Conservation (phyloP, 129 eudicot species). For the Mikania micrantha region DNA sequence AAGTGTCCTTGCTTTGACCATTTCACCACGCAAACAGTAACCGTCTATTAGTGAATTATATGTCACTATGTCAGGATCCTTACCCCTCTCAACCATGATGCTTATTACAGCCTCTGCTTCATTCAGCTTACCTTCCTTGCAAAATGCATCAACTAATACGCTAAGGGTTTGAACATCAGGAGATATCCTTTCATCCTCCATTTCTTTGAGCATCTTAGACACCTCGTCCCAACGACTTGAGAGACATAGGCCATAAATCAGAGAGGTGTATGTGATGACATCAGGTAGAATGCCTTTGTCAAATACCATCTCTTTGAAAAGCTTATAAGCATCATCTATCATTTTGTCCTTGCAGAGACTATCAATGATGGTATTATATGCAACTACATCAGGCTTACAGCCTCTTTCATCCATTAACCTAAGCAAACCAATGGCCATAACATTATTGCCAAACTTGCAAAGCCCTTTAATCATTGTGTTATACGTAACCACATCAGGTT, state of each 20-base stretch:
- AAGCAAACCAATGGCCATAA: background rate
- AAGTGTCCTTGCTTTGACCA: conserved; percentile 9
- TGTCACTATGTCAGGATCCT: background rate
- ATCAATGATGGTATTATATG: conserved; percentile 16
- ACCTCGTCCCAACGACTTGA: conserved; percentile 27
- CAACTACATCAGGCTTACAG: background rate
- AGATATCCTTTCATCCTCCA: conserved; percentile 9
- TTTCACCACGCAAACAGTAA: background rate
- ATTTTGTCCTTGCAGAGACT: conserved; percentile 18
- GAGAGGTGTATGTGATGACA: conserved; percentile 26
- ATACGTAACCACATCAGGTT: background rate
- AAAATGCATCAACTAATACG: conserved; percentile 30
- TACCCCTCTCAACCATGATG: background rate
- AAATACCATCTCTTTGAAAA: conserved; percentile 25
- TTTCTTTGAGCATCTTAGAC: conserved; percentile 6
- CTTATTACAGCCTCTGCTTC: conserved; percentile 20
- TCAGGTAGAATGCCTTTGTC: conserved; percentile 21
- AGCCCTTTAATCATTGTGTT: conserved; percentile 13
- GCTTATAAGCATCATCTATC: conserved; percentile 19
- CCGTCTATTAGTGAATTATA: background rate
- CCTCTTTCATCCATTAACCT: conserved; percentile 1
- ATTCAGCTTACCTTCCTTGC: conserved; percentile 28
- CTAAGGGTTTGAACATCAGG: conserved; percentile 7
- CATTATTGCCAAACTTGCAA: background rate
- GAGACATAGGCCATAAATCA: conserved; percentile 29